Evolutionary conservation across 2,329 filamentous ascomycete species (phyloP).

Genomic region (Penicillium brasilianum): DNA sequence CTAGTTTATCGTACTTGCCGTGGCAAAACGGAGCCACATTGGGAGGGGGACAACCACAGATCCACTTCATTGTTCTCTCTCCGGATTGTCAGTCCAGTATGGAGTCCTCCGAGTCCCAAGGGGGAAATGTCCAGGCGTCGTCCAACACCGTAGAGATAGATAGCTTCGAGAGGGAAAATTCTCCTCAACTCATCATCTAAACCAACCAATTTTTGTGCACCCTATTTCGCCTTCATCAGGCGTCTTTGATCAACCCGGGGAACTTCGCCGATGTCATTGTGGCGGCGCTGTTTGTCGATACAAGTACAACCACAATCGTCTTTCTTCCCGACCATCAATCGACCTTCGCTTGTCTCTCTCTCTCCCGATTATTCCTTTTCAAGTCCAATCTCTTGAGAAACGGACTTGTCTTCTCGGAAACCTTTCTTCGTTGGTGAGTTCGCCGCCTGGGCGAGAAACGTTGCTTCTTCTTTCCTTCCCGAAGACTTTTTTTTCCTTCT

Average conservation of each 20-base stretch:
- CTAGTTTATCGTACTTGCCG: too few relatives aligned
- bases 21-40: conserved; percentile 4
- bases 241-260: background rate
- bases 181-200: background rate
- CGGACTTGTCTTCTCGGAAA: background rate
- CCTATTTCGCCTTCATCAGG: background rate
- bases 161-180: too few relatives aligned
- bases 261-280: conserved; percentile 27
- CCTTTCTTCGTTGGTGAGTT: background rate
- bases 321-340: conserved; percentile 1
- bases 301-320: conserved; percentile 18
- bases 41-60: background rate
- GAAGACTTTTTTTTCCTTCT: conserved; percentile 21
- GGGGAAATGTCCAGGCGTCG: background rate
- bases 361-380: background rate
- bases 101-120: background rate
- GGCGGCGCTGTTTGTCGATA: conserved; percentile 22
- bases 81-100: background rate
- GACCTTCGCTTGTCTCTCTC: conserved; percentile 19
- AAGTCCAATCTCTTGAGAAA: conserved; percentile 3
- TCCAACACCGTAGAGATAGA: too few relatives aligned
- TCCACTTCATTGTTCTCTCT: conserved; percentile 10
- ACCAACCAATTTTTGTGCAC: background rate
- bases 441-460: background rate
- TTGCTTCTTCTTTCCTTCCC: conserved; percentile 22